phyloP scores from a whole-genome alignment of 1,139 yeast genomes.

The Saccharomycopsis hybrid region DNA sequence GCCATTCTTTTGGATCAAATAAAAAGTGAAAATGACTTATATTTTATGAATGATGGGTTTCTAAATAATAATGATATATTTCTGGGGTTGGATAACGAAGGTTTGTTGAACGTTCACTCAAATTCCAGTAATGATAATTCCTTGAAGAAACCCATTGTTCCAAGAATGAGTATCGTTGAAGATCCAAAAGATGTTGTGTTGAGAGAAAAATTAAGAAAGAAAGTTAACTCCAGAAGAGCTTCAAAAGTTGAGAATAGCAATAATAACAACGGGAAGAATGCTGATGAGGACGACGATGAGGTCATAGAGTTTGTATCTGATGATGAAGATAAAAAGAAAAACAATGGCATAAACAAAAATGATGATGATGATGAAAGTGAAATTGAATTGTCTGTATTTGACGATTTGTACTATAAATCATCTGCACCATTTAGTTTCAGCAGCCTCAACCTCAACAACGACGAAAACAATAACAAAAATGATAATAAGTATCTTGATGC shows the following conservation, averaged over 20 bases:
- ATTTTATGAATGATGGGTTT: constrained; percentile 19
- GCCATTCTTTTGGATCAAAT: constrained; percentile 19
- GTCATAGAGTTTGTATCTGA: constrained; percentile 20
- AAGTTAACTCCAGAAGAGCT: background rate
- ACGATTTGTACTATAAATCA: constrained; percentile 19
- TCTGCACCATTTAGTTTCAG: constrained; percentile 12
- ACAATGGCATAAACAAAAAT: constrained; percentile 20
- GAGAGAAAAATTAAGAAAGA: constrained; percentile 11
- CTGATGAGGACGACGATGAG: constrained; percentile 20
- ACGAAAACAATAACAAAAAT: constrained; percentile 1
- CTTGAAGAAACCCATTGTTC: constrained; percentile 2
- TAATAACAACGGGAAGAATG: background rate
- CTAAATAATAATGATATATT: constrained; percentile 2
- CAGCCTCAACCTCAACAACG: background rate
- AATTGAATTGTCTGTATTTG: constrained; percentile 22
- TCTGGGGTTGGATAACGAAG: constrained; percentile 1
- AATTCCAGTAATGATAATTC: background rate
- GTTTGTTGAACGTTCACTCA: background rate
- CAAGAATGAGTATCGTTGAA: constrained; percentile 17
- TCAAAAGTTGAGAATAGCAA: too few species aligned
- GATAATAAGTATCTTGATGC: constrained; percentile 16
- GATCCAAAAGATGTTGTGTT: constrained; percentile 17
- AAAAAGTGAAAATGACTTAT: constrained; percentile 20
- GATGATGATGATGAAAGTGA: constrained; percentile 25
- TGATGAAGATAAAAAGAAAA: constrained; percentile 20